Evolutionary conservation across 305 asterid genomes (phyloP).

Genomic region (Striga hermonthica): DNA sequence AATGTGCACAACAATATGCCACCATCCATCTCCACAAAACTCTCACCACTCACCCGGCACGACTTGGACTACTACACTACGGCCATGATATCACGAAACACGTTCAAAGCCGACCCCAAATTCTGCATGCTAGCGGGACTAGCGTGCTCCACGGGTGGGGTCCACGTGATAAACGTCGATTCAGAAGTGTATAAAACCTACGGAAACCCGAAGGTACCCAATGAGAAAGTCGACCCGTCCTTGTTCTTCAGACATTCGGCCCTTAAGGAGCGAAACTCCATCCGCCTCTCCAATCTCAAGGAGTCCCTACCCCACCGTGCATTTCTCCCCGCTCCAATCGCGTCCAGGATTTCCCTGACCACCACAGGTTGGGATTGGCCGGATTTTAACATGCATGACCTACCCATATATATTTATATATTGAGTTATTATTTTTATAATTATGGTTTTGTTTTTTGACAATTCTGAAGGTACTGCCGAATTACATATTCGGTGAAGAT

Average conservation of each 20-base stretch:
- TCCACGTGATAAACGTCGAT: not conserved
- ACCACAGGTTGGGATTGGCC: not conserved
- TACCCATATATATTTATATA: too few species aligned
- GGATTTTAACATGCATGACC: too few species aligned
- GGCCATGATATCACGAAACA: not conserved
- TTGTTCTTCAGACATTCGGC: slow-evolving; percentile 37
- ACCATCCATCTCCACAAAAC: slow-evolving; percentile 29
- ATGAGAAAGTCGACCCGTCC: slow-evolving; percentile 20
- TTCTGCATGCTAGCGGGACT: slow-evolving; percentile 37
- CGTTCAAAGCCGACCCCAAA: slow-evolving; percentile 10
- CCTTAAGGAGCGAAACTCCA: slow-evolving; percentile 25
- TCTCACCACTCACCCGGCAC: slow-evolving; percentile 28
- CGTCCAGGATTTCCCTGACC: slow-evolving; percentile 25
- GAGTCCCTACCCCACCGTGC: slow-evolving; percentile 31
- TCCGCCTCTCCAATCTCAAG: slow-evolving; percentile 32
- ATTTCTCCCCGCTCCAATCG: slow-evolving; percentile 37
- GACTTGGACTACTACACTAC: slow-evolving; percentile 26
- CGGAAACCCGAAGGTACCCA: not conserved
- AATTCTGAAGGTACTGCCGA: too few species aligned
- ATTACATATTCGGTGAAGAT: too few species aligned
- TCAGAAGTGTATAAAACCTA: not conserved
- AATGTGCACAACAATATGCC: slow-evolving; percentile 40
- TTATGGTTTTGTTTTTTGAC: too few species aligned
- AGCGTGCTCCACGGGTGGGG: slow-evolving; percentile 13
- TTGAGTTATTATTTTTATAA: too few species aligned